Percentiles rank a stretch among this genome's conserved stretches.
Conservation (phyloP, 2,329 filamentous ascomycete genomes). For the Aquanectria penicillioides region DNA sequence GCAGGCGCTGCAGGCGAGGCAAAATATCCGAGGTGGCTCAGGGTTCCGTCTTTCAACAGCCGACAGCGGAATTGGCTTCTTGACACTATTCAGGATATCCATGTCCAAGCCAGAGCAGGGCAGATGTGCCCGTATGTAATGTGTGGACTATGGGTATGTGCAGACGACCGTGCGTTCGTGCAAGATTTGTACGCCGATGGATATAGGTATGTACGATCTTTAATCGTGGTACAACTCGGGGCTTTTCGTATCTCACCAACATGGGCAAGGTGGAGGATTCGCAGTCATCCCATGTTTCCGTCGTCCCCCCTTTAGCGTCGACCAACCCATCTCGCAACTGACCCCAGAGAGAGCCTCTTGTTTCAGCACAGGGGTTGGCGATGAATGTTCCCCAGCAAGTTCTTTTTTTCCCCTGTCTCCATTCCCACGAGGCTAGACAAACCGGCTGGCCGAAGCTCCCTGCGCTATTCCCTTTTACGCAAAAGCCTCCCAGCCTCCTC, state of each 20-base stretch:
- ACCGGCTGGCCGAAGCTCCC: constrained; percentile 24
- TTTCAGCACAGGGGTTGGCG: constrained; percentile 40
- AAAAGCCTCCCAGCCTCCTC: constrained; percentile 27
- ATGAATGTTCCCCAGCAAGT: constrained; percentile 22
- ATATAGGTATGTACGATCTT: not conserved
- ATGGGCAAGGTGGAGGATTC: constrained; percentile 6
- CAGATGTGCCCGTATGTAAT: no score
- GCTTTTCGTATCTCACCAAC: constrained; percentile 6
- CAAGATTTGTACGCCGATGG: not conserved
- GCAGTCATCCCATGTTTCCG: constrained; percentile 28
- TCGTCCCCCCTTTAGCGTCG: constrained; percentile 21
- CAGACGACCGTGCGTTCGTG: not conserved
- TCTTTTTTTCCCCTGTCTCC: not conserved
- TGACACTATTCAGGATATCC: no score
- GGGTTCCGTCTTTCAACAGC: not conserved
- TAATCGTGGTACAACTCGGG: not conserved
- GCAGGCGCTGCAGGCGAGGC: constrained; percentile 1
- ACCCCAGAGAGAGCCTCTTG: constrained; percentile 38
- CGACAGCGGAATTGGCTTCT: constrained; percentile 2
- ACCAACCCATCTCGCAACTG: constrained; percentile 27
- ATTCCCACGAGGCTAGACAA: constrained; percentile 23
- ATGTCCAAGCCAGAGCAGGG: no score
- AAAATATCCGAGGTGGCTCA: not conserved
- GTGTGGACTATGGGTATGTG: no score
- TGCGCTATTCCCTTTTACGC: constrained; percentile 34